Conservation (phyloP, 228 moss, liverwort and hornwort species). For the Sphagnum magellanicum region DNA sequence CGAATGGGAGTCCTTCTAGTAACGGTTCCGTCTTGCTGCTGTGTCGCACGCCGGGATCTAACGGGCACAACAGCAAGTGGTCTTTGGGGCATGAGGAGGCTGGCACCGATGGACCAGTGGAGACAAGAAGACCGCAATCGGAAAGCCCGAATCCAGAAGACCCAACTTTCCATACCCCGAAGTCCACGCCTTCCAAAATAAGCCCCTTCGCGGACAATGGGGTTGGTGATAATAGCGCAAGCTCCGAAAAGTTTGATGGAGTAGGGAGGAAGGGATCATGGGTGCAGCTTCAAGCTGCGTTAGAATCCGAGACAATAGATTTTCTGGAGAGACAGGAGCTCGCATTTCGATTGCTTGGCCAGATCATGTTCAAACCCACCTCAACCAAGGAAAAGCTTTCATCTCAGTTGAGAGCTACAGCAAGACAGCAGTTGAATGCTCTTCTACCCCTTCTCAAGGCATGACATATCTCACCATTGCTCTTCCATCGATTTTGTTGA, state of each 20-base stretch:
- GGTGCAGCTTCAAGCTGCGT: slow-evolving; percentile 18
- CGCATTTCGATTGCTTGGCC: slow-evolving; percentile 52
- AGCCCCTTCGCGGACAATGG: slow-evolving; percentile 40
- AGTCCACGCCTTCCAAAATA: slow-evolving; percentile 38
- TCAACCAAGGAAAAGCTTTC: slow-evolving; percentile 39
- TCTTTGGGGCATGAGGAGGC: slow-evolving; percentile 11
- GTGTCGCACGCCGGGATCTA: slow-evolving; percentile 1
- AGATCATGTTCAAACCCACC: slow-evolving; percentile 36
- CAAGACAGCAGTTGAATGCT: slow-evolving; percentile 46
- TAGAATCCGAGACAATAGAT: slow-evolving; percentile 37
- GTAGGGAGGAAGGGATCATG: slow-evolving; percentile 32
- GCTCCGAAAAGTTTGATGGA: slow-evolving; percentile 24
- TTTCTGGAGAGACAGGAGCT: slow-evolving; percentile 59
- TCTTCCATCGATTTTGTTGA: background rate
- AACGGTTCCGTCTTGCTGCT: slow-evolving; percentile 14
- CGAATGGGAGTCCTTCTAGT: slow-evolving; percentile 11
- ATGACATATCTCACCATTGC: slow-evolving; percentile 11
- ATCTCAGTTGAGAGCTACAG: slow-evolving; percentile 44
- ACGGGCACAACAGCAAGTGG: slow-evolving; percentile 11
- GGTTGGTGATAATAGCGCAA: slow-evolving; percentile 17
- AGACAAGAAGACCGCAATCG: slow-evolving; percentile 13
- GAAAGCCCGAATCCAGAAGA: slow-evolving; percentile 43
- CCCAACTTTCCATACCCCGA: slow-evolving; percentile 53
- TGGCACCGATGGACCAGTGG: slow-evolving; percentile 18
- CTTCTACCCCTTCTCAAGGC: slow-evolving; percentile 79